Evolutionary conservation across 129 eudicot genomes (phyloP), one percentile per base, ranked within the genome.

Genomic region (Escallonia rubra): DNA sequence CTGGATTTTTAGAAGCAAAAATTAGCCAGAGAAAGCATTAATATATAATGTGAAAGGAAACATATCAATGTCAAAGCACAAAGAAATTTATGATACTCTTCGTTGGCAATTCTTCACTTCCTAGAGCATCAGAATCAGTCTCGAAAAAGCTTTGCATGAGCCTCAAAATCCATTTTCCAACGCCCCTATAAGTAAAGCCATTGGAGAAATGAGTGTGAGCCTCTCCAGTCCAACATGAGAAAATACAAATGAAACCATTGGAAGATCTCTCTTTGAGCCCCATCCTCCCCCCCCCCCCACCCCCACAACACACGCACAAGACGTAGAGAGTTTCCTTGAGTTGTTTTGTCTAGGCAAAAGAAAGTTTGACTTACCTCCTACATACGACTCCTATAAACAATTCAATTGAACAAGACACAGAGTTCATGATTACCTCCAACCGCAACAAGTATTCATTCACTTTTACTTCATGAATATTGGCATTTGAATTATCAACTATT

Each of bases 91-190:
- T 34, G 14, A 15, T 80, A 88, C 96, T 93, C 64, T 76, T 83
- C 76, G 52, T 71, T 53, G 76, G 43, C 66, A 68, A 64, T 61
- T 79, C 83, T 50, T 86, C 96, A 38, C 55, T 71, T 58, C 77
- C 90, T 43, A 85, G 82, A 54, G 68, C 80, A 61, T 74, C 85
- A 49, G 71, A 59, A 54, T 72, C 85, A 66, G 73, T 64, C 38
- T 73, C 63, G 64, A 93, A 93, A 81, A 89, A 89, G 11, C 77
- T 92, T 81, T 82, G 78, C 90, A 86, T 82, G 67, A 79, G 86
- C 82, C 65, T 84, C 83, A 93, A 57, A 13, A 86, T 84, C 98
- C 98, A 93, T 74, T 86, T 89, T 51, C 98, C 98, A 15, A 89
- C 86, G 62, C 96, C 95, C 86, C 98, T 89, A 67, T 13, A 23